Percentiles rank a stretch among this genome's conserved stretches.
These are phyloP conservation scores for Jatropha curcas DNA, from an alignment of 345 rosid genomes.

Conservation along the genomic window DNA sequence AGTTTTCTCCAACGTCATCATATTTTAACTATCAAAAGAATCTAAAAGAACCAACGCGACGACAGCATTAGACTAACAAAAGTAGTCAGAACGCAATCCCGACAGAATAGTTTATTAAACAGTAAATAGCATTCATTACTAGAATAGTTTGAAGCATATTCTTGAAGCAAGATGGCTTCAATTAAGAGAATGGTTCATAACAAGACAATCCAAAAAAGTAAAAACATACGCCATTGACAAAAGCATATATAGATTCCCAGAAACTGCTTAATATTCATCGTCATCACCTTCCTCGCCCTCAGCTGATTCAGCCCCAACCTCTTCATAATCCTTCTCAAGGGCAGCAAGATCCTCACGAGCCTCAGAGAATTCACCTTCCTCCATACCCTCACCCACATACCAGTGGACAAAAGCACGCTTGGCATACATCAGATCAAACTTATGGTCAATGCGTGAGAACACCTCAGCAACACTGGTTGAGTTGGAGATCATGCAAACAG, in stretches of 20 bases:
- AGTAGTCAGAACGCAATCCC: neutral
- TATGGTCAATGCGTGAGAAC: conserved; percentile 30
- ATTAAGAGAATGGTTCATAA: neutral
- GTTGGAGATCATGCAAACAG: conserved; percentile 35
- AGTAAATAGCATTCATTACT: neutral
- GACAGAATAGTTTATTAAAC: no score
- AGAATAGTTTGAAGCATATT: neutral
- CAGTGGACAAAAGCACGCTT: conserved; percentile 35
- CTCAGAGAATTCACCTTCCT: conserved; percentile 35
- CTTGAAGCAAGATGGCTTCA: neutral
- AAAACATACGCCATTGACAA: neutral
- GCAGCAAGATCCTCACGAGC: conserved; percentile 39
- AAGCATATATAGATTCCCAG: neutral
- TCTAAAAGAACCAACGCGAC: no score
- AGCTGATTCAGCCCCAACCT: conserved; percentile 28
- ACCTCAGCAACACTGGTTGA: conserved; percentile 36
- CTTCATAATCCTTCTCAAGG: conserved; percentile 33
- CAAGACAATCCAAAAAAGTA: no score
- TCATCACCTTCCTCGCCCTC: conserved; percentile 26
- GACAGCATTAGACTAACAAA: neutral
- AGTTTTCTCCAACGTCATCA: no score
- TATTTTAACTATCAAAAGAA: no score
- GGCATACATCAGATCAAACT: conserved; percentile 34
- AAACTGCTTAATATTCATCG: conserved; percentile 2
- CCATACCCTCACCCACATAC: conserved; percentile 37